Conservation (phyloP, 139 green algal species). For the Marvania coccoides region DNA sequence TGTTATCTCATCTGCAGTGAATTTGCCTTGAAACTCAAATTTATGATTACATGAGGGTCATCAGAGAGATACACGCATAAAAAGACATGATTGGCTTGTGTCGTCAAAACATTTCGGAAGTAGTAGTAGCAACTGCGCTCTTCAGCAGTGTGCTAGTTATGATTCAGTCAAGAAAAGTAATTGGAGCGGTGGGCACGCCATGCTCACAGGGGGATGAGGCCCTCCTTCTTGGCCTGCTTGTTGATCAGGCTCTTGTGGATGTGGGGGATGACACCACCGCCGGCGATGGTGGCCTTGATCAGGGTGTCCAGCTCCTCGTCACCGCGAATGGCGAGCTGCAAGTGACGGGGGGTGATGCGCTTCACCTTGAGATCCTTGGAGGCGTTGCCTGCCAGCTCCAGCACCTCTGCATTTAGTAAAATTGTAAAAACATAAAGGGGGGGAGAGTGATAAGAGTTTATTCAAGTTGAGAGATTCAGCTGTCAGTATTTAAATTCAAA, state of each 20-base stretch:
- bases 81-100: neutral
- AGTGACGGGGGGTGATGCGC: slow-evolving; percentile 95
- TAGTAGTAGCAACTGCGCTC: no score
- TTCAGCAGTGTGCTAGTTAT: no score
- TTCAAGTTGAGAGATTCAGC: no score
- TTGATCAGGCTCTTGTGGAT: slow-evolving; percentile 95
- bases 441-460: no score
- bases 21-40: neutral
- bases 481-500: neutral
- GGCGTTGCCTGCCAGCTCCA: slow-evolving; percentile 96
- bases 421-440: no score
- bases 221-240: slow-evolving; percentile 45
- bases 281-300: slow-evolving; percentile 98
- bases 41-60: neutral
- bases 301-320: slow-evolving; percentile 99
- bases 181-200: no score
- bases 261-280: slow-evolving; percentile 97
- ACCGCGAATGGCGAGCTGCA: slow-evolving; percentile 96
- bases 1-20: neutral
- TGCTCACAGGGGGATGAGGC: no score
- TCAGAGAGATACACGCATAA: neutral
- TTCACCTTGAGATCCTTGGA: slow-evolving; percentile 99
- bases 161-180: no score
- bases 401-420: slow-evolving; percentile 92
- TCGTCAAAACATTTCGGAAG: neutral